Evolutionary conservation across 2,329 filamentous ascomycete species (phyloP), one percentile per base, ranked within the genome.

Genomic region (Claviceps monticola): DNA sequence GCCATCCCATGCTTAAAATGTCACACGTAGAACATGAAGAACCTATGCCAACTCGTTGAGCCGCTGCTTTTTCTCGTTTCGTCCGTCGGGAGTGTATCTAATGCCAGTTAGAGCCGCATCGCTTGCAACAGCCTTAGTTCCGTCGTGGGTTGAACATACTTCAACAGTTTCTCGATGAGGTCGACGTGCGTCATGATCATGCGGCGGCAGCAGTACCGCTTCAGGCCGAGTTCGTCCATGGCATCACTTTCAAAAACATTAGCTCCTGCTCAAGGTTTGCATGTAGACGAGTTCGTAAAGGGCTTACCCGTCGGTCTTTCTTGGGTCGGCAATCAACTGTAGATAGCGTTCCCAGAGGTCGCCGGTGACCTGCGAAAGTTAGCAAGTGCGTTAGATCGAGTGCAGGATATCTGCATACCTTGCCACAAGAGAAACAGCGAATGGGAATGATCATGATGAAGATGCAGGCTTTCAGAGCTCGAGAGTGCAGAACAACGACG

Each of bases 151-250:
- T 42, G 23, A 39, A 51, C 79, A 60, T 83, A 95, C 87, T 91
- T 88, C 58, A 98, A 81, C 49, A 98, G 81, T 73, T 98, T 98
- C 77, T 98, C 93, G 61, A 98, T 96, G 56, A 98, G 76, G 68
- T 98, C 93, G 62, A 98, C 93, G 71, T 98, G 93, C 54, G 93
- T 98, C 86, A 98, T 96, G 69, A 98, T 83, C 93, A 98, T 98
- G 64, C 93, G 86, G 61, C 93, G 87, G 74, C 93, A 98, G 79
- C 93, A 98, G 75, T 98, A 98, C 61, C 93, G 82, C 71, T 88
- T 91, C 64, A 94, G 85, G 52, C 89, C 89, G 50, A 98, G 82
- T 66, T 89, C 80, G 69, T 97, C 90, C 85, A 98, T 95, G 43
- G 91, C 93, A 67, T 96, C 89, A 64, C 93, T 96, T 37, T 26